Evolutionary conservation across 2,329 filamentous ascomycete species (phyloP).

Genomic region (Diaporthe nobilis): DNA sequence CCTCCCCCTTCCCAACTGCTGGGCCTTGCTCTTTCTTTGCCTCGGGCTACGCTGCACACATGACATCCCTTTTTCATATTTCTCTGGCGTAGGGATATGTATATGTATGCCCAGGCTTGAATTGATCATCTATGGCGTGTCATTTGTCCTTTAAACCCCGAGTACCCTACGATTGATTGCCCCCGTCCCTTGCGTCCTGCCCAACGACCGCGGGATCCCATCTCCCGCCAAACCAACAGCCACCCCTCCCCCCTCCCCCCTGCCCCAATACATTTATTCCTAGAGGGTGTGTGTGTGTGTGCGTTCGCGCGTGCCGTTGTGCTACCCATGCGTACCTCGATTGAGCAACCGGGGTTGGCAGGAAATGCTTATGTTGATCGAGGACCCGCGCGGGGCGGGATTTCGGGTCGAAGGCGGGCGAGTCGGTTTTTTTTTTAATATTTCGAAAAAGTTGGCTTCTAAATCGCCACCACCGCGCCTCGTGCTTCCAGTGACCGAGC

Average conservation of each 20-base stretch:
- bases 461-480: neutral
- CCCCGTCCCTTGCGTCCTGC: conserved; percentile 6
- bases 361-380: neutral
- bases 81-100: neutral
- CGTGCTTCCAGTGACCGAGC: neutral
- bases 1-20: neutral
- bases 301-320: neutral
- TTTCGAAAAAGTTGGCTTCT: neutral
- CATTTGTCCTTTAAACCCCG: neutral
- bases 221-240: too few relatives aligned
- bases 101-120: neutral
- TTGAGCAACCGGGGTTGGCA: neutral
- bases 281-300: neutral
- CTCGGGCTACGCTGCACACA: neutral
- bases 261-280: neutral
- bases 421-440: neutral
- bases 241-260: neutral
- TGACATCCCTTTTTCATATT: neutral
- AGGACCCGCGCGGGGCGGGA: neutral
- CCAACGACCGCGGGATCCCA: neutral
- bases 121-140: neutral
- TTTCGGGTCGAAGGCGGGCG: neutral
- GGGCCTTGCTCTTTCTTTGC: neutral
- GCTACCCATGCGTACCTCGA: neutral
- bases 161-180: neutral